Percentiles rank a stretch among this genome's conserved stretches.
Conservation (phyloP, 805 yeast genomes). For the Candida parachauliodes region DNA sequence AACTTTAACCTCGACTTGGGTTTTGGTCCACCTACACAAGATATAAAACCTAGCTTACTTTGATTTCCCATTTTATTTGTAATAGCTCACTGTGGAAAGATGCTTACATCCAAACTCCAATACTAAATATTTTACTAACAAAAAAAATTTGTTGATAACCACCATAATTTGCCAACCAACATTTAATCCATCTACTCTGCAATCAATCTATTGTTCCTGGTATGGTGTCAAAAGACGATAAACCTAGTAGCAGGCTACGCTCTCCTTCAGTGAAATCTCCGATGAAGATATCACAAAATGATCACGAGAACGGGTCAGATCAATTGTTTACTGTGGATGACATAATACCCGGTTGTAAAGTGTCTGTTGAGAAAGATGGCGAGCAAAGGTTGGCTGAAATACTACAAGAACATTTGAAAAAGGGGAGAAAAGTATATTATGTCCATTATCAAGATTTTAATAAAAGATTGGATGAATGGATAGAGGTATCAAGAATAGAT, state of each 20-base stretch:
- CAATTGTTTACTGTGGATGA: constrained; percentile 39
- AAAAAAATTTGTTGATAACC: not conserved
- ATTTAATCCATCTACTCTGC: not conserved
- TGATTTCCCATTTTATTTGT: too few relatives aligned
- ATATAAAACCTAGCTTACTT: too few relatives aligned
- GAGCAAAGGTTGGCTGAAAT: constrained; percentile 82
- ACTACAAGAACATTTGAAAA: constrained; percentile 67
- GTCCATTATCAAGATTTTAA: constrained; percentile 94
- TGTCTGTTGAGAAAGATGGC: constrained; percentile 76
- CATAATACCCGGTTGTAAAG: constrained; percentile 73
- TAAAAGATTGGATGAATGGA: constrained; percentile 96
- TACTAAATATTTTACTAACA: too few relatives aligned
- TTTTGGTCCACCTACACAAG: too few relatives aligned
- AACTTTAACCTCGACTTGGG: too few relatives aligned
- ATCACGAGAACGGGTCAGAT: constrained; percentile 1
- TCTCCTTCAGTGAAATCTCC: constrained; percentile 2
- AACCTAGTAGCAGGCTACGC: not conserved
- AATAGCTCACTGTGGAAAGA: too few relatives aligned
- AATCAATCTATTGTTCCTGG: too few relatives aligned
- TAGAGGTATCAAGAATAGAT: constrained; percentile 67
- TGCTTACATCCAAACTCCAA: too few relatives aligned
- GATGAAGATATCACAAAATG: constrained; percentile 1
- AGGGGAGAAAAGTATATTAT: constrained; percentile 77
- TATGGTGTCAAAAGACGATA: not conserved
- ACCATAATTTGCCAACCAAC: not conserved